Conservation (phyloP, 139 green algal species). For the Picochlorum sp. region DNA sequence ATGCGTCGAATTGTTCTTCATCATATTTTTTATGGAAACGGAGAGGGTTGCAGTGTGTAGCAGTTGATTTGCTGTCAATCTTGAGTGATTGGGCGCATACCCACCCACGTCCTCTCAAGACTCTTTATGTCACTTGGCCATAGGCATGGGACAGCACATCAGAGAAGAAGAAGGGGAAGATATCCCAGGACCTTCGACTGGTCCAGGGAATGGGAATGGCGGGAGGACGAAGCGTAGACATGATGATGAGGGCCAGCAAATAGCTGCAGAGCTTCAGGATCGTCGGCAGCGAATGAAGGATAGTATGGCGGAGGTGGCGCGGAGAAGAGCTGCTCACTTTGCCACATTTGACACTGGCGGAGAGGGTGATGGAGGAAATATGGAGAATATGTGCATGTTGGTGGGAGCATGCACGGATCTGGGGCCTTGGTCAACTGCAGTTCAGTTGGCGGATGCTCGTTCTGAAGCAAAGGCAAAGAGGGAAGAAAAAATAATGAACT, state of each 20-base stretch:
- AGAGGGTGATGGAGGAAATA: conserved; percentile 15
- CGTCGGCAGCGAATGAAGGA: not conserved
- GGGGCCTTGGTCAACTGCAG: conserved; percentile 50
- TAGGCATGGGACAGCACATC: too few species aligned
- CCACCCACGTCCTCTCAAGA: too few species aligned
- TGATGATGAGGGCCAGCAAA: too few species aligned
- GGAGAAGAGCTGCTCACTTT: conserved; percentile 47
- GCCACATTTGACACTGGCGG: conserved; percentile 32
- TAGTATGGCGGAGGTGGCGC: not conserved
- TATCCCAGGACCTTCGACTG: not conserved
- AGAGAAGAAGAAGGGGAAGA: not conserved
- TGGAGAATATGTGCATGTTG: conserved; percentile 29
- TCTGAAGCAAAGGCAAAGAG: conserved; percentile 37
- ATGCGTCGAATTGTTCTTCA: too few species aligned
- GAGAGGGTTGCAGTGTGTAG: too few species aligned
- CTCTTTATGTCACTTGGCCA: too few species aligned
- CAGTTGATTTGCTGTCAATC: too few species aligned
- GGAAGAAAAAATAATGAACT: conserved; percentile 29
- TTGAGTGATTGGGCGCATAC: too few species aligned
- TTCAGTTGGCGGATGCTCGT: conserved; percentile 49
- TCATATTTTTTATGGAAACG: too few species aligned
- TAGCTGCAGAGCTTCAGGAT: not conserved
- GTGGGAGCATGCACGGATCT: conserved; percentile 45
- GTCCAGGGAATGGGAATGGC: too few species aligned
- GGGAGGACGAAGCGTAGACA: too few species aligned